A percentile compares a stretch with the other conserved stretches of the same genome.
Evolutionary conservation across 2,329 filamentous ascomycete species (phyloP).

Genomic region (Orbilia blumenaviensis): DNA sequence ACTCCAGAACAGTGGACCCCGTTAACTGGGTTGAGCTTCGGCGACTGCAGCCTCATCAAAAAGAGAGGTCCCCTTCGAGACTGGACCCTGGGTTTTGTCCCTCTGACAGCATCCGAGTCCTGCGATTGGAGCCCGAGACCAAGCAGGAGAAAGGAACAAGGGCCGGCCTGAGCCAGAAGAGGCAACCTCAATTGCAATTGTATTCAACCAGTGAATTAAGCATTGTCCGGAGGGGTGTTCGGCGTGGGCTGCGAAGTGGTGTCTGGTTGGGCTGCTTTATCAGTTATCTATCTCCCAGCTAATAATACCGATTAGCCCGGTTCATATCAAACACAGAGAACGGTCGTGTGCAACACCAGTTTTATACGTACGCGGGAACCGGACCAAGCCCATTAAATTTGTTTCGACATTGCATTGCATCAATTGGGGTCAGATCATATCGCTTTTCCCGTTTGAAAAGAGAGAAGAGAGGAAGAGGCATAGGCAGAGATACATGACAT

Average conservation of each 20-base stretch:
- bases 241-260: slow-evolving; percentile 9
- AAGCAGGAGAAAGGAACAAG: slow-evolving; percentile 4
- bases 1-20: slow-evolving; percentile 43
- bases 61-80: slow-evolving; percentile 40
- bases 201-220: slow-evolving; percentile 13
- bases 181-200: slow-evolving; percentile 38
- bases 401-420: neutral
- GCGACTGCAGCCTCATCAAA: slow-evolving; percentile 54
- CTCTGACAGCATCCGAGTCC: slow-evolving; percentile 11
- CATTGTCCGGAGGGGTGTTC: neutral
- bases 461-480: too few species aligned
- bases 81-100: slow-evolving; percentile 46
- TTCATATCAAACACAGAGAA: slow-evolving; percentile 32
- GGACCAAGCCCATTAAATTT: neutral
- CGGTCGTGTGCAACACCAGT: slow-evolving; percentile 53
- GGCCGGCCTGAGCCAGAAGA: slow-evolving; percentile 36
- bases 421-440: slow-evolving; percentile 20
- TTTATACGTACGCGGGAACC: neutral
- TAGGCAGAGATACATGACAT: slow-evolving; percentile 23
- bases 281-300: slow-evolving; percentile 37
- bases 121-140: slow-evolving; percentile 44
- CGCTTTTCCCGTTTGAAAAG: too few species aligned
- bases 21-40: slow-evolving; percentile 44
- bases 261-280: slow-evolving; percentile 27
- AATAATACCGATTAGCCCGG: slow-evolving; percentile 5